Conservation (phyloP, 805 yeast genomes). For the Sporopachydermia lactativora region DNA sequence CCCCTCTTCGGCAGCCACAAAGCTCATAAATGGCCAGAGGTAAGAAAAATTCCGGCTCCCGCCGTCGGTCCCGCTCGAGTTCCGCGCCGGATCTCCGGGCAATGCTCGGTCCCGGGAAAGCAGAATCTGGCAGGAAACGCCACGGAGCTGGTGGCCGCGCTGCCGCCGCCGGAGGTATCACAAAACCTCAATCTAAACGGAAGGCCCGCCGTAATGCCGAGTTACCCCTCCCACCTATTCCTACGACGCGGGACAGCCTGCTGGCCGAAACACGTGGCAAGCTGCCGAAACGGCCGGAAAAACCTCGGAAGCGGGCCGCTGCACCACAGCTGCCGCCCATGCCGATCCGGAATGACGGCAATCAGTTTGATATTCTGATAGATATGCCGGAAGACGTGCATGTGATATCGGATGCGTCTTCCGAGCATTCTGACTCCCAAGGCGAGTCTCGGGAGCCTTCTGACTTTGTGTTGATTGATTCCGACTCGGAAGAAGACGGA, state of each 20-base stretch:
- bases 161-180: background rate
- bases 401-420: background rate
- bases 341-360: background rate
- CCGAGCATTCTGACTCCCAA: background rate
- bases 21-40: too few relatives aligned
- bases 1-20: too few relatives aligned
- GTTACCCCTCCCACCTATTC: too few relatives aligned
- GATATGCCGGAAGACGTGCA: background rate
- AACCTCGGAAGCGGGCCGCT: background rate
- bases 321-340: background rate
- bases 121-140: too few relatives aligned
- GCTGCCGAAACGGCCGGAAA: background rate
- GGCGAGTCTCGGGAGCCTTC: background rate
- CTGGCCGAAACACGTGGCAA: too few relatives aligned
- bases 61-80: too few relatives aligned
- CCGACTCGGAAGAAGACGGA: background rate
- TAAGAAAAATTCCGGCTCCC: too few relatives aligned
- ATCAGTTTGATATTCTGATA: background rate
- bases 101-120: too few relatives aligned
- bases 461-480: background rate
- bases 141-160: too few relatives aligned
- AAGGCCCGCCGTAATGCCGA: too few relatives aligned
- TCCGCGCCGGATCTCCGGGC: too few relatives aligned
- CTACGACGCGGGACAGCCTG: too few relatives aligned
- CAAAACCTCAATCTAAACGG: background rate